Percentiles rank a stretch among this genome's conserved stretches.
Evolutionary conservation across 257 asterid genomes (phyloP).

Genomic region (Nicotiana tabacum): DNA sequence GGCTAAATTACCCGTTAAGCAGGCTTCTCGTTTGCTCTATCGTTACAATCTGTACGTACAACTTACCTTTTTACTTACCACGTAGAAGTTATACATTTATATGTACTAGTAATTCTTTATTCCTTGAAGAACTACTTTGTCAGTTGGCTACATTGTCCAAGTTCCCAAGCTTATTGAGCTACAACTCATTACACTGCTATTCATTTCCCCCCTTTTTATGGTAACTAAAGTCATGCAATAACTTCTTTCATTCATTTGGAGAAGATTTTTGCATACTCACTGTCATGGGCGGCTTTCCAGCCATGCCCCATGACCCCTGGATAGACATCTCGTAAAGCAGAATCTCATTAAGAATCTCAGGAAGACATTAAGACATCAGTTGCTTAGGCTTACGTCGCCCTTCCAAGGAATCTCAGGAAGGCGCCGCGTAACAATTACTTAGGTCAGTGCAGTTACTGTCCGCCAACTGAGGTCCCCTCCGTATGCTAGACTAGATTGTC

Average conservation of each 20-base stretch:
- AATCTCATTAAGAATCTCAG: no score
- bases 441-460: no score
- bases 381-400: no score
- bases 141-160: not conserved
- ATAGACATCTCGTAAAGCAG: no score
- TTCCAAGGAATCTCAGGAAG: no score
- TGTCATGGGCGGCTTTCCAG: no score
- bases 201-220: not conserved
- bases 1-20: slow-evolving; percentile 84
- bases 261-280: not conserved
- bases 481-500: no score
- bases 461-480: no score
- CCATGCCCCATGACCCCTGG: no score
- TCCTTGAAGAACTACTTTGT: not conserved
- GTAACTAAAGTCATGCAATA: not conserved
- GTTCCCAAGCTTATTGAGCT: not conserved
- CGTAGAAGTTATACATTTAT: not conserved
- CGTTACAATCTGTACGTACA: slow-evolving; percentile 76
- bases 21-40: slow-evolving; percentile 87
- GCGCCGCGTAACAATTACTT: no score
- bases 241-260: not conserved
- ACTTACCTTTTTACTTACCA: not conserved
- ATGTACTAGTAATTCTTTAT: not conserved
- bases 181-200: not conserved
- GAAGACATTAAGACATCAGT: no score